Base-by-base conservation (phyloP, 2,329 filamentous ascomycete species). In the Stemphylium lycopersici region DNA sequence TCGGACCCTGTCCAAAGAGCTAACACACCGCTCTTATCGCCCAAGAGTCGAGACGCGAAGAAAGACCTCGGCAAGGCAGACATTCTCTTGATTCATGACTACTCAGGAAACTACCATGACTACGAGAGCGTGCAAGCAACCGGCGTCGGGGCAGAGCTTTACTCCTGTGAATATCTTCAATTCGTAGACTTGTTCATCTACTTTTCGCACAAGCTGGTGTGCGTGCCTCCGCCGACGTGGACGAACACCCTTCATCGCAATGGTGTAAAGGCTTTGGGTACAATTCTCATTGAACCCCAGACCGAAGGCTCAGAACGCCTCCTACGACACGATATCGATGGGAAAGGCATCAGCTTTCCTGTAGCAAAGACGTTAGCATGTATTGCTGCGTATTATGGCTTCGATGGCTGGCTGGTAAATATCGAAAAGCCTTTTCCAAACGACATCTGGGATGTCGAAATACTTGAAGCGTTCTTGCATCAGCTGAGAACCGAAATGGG, bases 321-420 rank as follows among this genome's bases (percentile, higher is more conserved):
- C 13, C 54, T 77, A 4, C 54, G 63, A 16, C 51, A 38, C 31
- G 52, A 20, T 4, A 44, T 15, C 6, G 31, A 47, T n/a, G 48
- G 43, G n/a, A 55, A 58, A n/a, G 37, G 40, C 3, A 15, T 68
- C 3, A 55, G 58, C 5, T 79, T 76, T 36, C 52, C 70, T 7
- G 58, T 78, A 15, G 77, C 76, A 18, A 69, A 62, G 16, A 74
- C 73, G 45, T 58, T 81, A 6, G 73, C 73, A 6, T 48, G 53
- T 12, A 75, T 81, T 39, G 77, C 78, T 10, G 61, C 65, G 13
- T 65, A 73, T 13, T 77, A 76, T 55, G 77, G 77, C 10, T 81
- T 81, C 49, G 78, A 81, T 52, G 79, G 78, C 13, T 81, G 77
- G 77, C 64, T 81, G 29, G 56, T 81, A 31, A 80, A 81, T 42